Base-by-base conservation (phyloP, 768 basidiomycete genomes). In the Rhizopogon vesiculosus region DNA sequence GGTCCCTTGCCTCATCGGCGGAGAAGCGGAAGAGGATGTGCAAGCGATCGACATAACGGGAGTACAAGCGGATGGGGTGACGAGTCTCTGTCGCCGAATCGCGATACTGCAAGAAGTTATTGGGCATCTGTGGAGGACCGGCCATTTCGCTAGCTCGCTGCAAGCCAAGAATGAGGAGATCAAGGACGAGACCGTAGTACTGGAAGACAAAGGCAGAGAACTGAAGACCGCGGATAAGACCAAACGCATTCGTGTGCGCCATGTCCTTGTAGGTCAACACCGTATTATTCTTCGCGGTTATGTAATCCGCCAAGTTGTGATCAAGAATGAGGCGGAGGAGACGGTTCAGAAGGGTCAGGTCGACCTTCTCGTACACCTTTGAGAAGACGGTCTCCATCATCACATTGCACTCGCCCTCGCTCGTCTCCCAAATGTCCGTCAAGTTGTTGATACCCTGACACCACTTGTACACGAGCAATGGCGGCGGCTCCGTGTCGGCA, bases 161-260 rank as follows among this genome's bases (percentile, higher is more conserved):
- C n/a, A 99, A 80, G 57, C 97, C 97, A 39, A 99, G 84, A 63
- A 99, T 91, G 56, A 99, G 82, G 41, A 99, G 78, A 71, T 99
- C 97, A 44, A 98, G 84, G 5, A 98, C 91, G 29, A 98, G 81
- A 48, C 96, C 96, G 66, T 98, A 95, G 74, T 93, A 95, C 76
- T 98, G 97, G 87, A 99, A 99, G 64, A 99, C 93, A 70, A 98
- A 99, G 39, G 91, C 90, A 4, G 95, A 97, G 79, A 99, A 99
- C 68, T 98, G 97, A 13, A 99, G 82, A 56, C 97, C 97, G 59
- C 97, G 89, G 59, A 98, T 98, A 58, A 99, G 80, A 68, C 97
- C 97, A 59, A 91, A 98, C 0, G 91, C 94, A 61, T 99, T 98
- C 51, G 93, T 93, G 66, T 99, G 96, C 0, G 93, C 93, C 96